These are phyloP conservation scores for Saccharum spontaneum DNA, from an alignment of 176 grass and related monocot genomes.

Conservation along the genomic window DNA sequence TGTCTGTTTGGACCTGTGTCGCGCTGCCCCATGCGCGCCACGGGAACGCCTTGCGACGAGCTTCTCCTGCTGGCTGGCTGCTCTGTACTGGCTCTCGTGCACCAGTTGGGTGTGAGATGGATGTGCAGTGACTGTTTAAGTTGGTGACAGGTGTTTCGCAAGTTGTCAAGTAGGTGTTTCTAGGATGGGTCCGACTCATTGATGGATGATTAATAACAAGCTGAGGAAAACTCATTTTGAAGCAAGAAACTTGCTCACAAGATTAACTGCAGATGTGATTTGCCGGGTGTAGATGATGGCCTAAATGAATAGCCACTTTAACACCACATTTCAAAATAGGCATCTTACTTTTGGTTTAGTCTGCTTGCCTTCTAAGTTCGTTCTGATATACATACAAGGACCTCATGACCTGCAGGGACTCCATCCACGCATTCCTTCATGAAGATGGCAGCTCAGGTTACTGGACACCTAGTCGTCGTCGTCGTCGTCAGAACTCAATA, in stretches of 20 bases:
- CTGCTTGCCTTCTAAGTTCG: slow-evolving; percentile 22
- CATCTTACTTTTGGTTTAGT: slow-evolving; percentile 36
- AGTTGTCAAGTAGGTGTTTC: not conserved
- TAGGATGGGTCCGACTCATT: not conserved
- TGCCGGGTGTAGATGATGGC: slow-evolving; percentile 8
- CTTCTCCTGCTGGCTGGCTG: not conserved
- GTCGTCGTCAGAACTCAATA: slow-evolving; percentile 39
- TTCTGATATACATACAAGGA: slow-evolving; percentile 20
- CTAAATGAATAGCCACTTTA: slow-evolving; percentile 25
- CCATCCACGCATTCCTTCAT: slow-evolving; percentile 27
- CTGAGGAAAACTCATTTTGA: not conserved
- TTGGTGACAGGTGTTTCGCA: not conserved
- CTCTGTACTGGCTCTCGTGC: not conserved
- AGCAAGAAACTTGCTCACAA: slow-evolving; percentile 4
- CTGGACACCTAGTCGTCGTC: slow-evolving; percentile 24
- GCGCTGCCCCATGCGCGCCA: not conserved
- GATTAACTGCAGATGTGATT: slow-evolving; percentile 21
- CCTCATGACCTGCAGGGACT: slow-evolving; percentile 36
- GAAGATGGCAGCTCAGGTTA: slow-evolving; percentile 29
- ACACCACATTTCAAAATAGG: slow-evolving; percentile 18
- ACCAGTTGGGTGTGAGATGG: not conserved
- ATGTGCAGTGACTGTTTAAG: not conserved
- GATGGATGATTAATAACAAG: slow-evolving; percentile 11
- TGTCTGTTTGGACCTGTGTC: not conserved
- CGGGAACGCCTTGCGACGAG: not conserved